phyloP scores from a whole-genome alignment of 305 asterid genomes.

The Caryopteris hybrid region DNA sequence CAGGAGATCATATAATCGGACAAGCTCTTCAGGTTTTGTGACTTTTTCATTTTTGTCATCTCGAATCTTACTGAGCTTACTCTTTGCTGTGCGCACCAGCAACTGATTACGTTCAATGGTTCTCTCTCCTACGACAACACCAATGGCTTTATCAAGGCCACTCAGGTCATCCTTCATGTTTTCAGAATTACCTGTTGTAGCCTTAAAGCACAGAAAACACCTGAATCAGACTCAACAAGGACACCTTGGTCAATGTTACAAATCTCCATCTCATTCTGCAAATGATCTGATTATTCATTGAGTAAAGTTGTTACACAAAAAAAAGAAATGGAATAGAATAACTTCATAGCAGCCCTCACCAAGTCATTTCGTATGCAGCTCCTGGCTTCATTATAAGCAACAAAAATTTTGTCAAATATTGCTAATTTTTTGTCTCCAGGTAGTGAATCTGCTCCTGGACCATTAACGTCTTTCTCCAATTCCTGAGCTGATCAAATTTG shows the following conservation, averaged over 20 bases:
- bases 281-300: neutral
- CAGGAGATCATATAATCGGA: conserved; percentile 79
- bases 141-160: conserved; percentile 92
- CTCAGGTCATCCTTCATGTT: conserved; percentile 84
- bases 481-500: conserved; percentile 77
- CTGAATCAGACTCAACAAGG: neutral
- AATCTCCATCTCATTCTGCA: neutral
- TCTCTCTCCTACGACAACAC: conserved; percentile 82
- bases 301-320: neutral
- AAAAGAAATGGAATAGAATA: neutral
- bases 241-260: neutral
- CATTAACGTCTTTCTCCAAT: conserved; percentile 79
- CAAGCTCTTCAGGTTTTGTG: conserved; percentile 95
- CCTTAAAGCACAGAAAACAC: conserved; percentile 44
- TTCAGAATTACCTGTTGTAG: conserved; percentile 80
- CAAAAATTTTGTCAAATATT: conserved; percentile 82
- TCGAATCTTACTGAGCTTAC: conserved; percentile 70
- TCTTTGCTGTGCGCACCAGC: conserved; percentile 75
- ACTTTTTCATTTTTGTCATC: conserved; percentile 82
- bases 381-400: conserved; percentile 89
- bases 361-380: conserved; percentile 81
- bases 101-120: conserved; percentile 91
- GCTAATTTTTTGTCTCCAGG: conserved; percentile 69
- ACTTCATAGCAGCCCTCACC: conserved; percentile 39
- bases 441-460: conserved; percentile 71